A percentile compares a stretch with the other conserved stretches of the same genome.
Conservation (phyloP, 2,329 filamentous ascomycete genomes). For the Apiospora hydei region DNA sequence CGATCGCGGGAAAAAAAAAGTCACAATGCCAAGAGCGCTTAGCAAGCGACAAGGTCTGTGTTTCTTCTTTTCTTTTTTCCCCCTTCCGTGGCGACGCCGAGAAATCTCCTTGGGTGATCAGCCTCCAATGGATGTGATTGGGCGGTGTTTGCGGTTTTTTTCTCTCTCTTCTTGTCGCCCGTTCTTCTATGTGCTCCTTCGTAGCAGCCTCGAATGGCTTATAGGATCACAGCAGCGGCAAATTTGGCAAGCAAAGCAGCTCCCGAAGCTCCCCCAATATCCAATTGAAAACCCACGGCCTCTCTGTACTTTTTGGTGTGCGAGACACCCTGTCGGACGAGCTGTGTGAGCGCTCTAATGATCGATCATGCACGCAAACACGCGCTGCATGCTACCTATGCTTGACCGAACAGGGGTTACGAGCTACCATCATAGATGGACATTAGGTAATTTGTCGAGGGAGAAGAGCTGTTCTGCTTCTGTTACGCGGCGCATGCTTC, state of each 20-base stretch:
- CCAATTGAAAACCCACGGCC: not conserved
- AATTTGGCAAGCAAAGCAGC: not conserved
- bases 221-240: not conserved
- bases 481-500: slow-evolving; percentile 10
- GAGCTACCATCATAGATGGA: not conserved
- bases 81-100: not conserved
- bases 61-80: too few relatives aligned
- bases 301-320: not conserved
- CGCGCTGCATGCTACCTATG: not conserved
- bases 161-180: not conserved
- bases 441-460: slow-evolving; percentile 10
- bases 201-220: not conserved
- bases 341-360: not conserved
- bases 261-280: not conserved
- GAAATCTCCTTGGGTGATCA: not conserved
- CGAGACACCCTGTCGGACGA: not conserved
- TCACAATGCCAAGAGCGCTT: slow-evolving; percentile 8
- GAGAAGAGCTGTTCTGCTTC: not conserved
- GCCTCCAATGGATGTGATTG: not conserved
- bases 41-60: not conserved
- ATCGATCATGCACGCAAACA: slow-evolving; percentile 10
- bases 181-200: not conserved
- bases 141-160: not conserved
- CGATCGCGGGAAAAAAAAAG: not conserved
- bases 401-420: not conserved